Conservation (phyloP, 371 early-diverging fungal genomes). For the Coemansia sp. region DNA sequence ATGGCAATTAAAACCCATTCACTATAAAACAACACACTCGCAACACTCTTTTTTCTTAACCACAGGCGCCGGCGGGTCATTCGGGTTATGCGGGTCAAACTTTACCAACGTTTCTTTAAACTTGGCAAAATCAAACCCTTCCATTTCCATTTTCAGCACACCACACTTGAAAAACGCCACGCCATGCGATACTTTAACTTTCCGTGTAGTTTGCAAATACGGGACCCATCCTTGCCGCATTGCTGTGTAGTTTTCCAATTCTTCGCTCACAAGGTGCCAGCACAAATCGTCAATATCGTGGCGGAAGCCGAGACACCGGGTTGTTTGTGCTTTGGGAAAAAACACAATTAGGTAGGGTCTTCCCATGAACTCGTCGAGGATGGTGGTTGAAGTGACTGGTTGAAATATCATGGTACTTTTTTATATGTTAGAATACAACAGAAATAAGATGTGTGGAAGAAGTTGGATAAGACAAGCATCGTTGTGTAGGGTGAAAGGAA, state of each 20-base stretch:
- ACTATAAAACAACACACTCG: background rate
- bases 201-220: background rate
- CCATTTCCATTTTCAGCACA: background rate
- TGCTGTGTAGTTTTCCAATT: constrained; percentile 8
- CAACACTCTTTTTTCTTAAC: background rate
- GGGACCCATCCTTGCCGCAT: constrained; percentile 9
- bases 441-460: background rate
- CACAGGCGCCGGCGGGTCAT: background rate
- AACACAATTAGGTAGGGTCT: constrained; percentile 16
- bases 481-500: background rate
- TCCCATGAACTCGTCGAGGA: constrained; percentile 15
- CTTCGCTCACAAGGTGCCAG: constrained; percentile 8
- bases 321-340: background rate
- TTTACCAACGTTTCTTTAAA: background rate
- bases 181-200: background rate
- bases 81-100: constrained; percentile 1
- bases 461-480: background rate
- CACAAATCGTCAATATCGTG: background rate
- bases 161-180: background rate
- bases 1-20: too few species aligned
- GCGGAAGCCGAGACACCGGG: constrained; percentile 10
- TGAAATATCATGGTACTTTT: constrained; percentile 8
- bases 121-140: constrained; percentile 4
- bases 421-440: too few species aligned
- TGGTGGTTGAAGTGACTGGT: constrained; percentile 1